These are phyloP conservation scores for Cordyceps javanica DNA, from an alignment of 2,329 filamentous ascomycete genomes.

Conservation along the genomic window DNA sequence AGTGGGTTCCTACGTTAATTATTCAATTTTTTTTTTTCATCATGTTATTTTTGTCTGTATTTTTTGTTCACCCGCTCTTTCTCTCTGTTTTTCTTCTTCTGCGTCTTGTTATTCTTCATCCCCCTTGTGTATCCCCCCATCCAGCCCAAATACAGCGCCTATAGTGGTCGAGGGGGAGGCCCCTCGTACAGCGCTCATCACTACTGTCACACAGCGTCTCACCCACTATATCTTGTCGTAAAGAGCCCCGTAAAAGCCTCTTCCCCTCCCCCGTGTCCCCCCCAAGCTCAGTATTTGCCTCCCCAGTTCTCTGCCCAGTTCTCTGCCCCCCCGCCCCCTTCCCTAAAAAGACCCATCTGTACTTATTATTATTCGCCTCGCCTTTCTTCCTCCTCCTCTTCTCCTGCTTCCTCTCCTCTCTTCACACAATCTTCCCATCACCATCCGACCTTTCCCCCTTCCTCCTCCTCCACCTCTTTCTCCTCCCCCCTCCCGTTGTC, in stretches of 20 bases:
- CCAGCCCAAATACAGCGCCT: background rate
- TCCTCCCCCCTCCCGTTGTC: conserved; percentile 19
- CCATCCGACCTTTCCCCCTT: conserved; percentile 23
- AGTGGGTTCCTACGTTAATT: background rate
- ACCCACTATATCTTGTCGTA: background rate
- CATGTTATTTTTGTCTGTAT: too few relatives aligned
- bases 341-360: too few relatives aligned
- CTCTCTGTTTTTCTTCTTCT: background rate
- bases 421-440: conserved; percentile 26
- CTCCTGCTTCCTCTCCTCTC: conserved; percentile 24
- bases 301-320: background rate
- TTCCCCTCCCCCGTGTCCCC: too few relatives aligned
- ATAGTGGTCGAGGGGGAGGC: too few relatives aligned
- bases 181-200: background rate
- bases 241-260: too few relatives aligned
- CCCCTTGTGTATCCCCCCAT: background rate
- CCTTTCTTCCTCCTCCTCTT: conserved; percentile 23
- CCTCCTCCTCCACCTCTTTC: conserved; percentile 21
- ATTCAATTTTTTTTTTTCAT: background rate
- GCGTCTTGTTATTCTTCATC: background rate
- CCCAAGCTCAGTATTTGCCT: background rate
- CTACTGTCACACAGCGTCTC: background rate
- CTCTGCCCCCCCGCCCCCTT: background rate
- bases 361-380: background rate
- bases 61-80: too few relatives aligned